Percentiles rank a stretch among this genome's conserved stretches.
Evolutionary conservation across 2,329 filamentous ascomycete species (phyloP).

Genomic region (Curvularia hawaiiensis): DNA sequence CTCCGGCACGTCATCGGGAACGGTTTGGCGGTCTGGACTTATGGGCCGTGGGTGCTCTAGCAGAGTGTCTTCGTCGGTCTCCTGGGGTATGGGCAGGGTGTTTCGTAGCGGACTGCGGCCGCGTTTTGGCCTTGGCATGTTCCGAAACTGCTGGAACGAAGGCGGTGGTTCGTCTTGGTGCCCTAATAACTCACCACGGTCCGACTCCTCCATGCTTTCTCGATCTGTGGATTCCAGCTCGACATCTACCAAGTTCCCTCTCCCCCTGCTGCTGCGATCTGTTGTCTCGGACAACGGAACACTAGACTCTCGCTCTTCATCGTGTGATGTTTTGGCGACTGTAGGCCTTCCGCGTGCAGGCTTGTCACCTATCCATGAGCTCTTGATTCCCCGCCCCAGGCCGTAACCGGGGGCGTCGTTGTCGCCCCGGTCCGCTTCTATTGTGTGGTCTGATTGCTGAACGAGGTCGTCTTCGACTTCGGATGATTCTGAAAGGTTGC

Average conservation of each 20-base stretch:
- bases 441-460: conserved; percentile 53
- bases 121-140: conserved; percentile 48
- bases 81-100: conserved; percentile 51
- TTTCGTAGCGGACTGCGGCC: conserved; percentile 50
- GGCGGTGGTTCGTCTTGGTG: conserved; percentile 58
- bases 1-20: conserved; percentile 62
- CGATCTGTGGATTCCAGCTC: conserved; percentile 72
- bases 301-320: conserved; percentile 49
- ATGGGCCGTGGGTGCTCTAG: conserved; percentile 51
- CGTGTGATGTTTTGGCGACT: conserved; percentile 38
- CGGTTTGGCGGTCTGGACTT: conserved; percentile 59
- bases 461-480: conserved; percentile 77
- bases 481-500: conserved; percentile 81
- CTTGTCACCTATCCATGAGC: conserved; percentile 61
- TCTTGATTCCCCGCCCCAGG: conserved; percentile 58
- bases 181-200: conserved; percentile 40
- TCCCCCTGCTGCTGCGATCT: conserved; percentile 60
- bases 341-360: conserved; percentile 48
- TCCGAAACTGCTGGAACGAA: conserved; percentile 63
- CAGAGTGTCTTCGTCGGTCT: conserved; percentile 58
- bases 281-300: conserved; percentile 50
- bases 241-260: conserved; percentile 79
- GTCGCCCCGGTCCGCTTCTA: conserved; percentile 53
- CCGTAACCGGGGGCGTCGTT: conserved; percentile 48
- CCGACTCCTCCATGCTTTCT: conserved; percentile 51